Evolutionary conservation across 2,329 filamentous ascomycete species (phyloP).

Genomic region (Alternaria viburni): DNA sequence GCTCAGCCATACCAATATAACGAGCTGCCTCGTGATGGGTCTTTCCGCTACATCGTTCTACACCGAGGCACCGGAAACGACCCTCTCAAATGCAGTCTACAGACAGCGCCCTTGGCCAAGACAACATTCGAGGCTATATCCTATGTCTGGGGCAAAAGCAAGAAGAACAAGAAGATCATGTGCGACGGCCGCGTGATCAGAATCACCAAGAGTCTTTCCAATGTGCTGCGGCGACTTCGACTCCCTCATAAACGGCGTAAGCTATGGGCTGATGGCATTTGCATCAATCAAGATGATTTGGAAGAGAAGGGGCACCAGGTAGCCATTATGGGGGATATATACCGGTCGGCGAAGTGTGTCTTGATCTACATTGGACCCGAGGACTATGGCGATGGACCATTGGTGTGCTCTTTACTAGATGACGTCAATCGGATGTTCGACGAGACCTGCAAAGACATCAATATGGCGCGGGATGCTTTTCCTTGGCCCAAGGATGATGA

Average conservation of each 20-base stretch:
- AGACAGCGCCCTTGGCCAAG: not conserved
- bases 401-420: slow-evolving; percentile 7
- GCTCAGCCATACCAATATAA: slow-evolving; percentile 5
- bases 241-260: slow-evolving; percentile 1
- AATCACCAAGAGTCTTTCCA: slow-evolving; percentile 12
- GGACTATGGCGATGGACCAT: slow-evolving; percentile 2
- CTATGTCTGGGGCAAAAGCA: slow-evolving; percentile 18
- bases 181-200: slow-evolving; percentile 6
- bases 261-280: slow-evolving; percentile 24
- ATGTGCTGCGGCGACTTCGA: slow-evolving; percentile 9
- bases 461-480: not conserved
- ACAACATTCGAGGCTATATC: slow-evolving; percentile 20
- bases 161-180: slow-evolving; percentile 3
- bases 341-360: slow-evolving; percentile 11
- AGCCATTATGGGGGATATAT: slow-evolving; percentile 17
- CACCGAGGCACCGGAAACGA: slow-evolving; percentile 2
- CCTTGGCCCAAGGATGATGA: not conserved
- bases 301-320: slow-evolving; percentile 23
- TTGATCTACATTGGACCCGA: slow-evolving; percentile 13
- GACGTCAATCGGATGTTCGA: slow-evolving; percentile 9
- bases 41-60: slow-evolving; percentile 5
- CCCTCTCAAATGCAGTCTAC: slow-evolving; percentile 13
- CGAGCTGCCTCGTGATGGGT: slow-evolving; percentile 2
- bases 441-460: not conserved
- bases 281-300: slow-evolving; percentile 19